These are phyloP conservation scores for Syzygium jambos DNA, from an alignment of 345 rosid species.

Conservation along the genomic window DNA sequence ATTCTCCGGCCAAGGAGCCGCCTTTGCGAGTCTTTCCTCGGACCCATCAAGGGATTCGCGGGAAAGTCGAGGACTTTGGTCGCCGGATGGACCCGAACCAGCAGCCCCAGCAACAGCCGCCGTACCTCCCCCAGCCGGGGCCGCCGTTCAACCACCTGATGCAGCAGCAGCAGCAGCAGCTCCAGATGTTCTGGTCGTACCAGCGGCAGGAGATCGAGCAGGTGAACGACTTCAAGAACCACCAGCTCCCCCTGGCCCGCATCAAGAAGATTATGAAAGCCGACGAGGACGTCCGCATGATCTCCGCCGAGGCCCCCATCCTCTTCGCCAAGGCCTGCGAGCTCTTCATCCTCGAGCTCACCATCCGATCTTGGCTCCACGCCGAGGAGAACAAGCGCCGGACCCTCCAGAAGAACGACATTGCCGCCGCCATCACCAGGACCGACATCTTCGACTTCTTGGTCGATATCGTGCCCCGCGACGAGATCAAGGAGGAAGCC, in stretches of 20 bases:
- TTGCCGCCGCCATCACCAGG: constrained; percentile 87
- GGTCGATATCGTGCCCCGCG: constrained; percentile 85
- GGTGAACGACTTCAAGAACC: constrained; percentile 91
- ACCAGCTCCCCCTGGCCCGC: constrained; percentile 88
- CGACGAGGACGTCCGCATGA: constrained; percentile 97
- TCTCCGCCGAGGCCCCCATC: constrained; percentile 94
- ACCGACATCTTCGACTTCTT: constrained; percentile 89
- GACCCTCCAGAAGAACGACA: constrained; percentile 91
- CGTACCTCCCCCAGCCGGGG: constrained; percentile 29
- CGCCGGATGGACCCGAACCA: constrained; percentile 1
- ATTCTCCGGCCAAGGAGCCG: not conserved
- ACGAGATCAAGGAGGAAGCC: constrained; percentile 81
- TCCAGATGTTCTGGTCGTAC: constrained; percentile 85
- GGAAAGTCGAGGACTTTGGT: constrained; percentile 13
- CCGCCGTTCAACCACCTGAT: constrained; percentile 74
- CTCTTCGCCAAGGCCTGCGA: constrained; percentile 92
- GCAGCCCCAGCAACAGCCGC: constrained; percentile 49
- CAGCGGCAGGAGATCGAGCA: constrained; percentile 93
- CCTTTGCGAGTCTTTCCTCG: not conserved
- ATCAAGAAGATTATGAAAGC: constrained; percentile 99
- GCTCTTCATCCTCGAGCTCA: constrained; percentile 88
- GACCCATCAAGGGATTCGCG: not conserved
- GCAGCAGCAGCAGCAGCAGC: constrained; percentile 85
- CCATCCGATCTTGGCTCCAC: constrained; percentile 96
- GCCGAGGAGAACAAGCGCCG: constrained; percentile 94